Conservation (phyloP, 2,329 filamentous ascomycete species). For the Cordyceps fumosorosea region DNA sequence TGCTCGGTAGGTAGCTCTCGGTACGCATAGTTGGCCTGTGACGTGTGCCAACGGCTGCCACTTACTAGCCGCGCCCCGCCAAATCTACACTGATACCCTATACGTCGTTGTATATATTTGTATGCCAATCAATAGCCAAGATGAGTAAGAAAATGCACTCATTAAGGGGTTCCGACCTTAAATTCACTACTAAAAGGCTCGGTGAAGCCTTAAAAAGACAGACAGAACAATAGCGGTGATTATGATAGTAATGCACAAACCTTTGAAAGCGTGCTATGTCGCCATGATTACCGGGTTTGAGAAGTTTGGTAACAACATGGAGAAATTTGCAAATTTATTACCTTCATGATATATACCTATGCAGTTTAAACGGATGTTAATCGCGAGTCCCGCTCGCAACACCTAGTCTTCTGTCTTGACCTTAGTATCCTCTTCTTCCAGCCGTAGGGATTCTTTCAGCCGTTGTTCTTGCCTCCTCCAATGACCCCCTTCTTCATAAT, state of each 20-base stretch:
- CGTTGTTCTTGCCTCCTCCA: constrained; percentile 80
- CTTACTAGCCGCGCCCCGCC: background rate
- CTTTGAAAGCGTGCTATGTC: too few species aligned
- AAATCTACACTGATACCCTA: background rate
- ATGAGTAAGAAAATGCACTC: too few species aligned
- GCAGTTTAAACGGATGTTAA: background rate
- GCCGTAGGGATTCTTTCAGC: constrained; percentile 37
- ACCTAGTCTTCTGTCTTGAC: constrained; percentile 16
- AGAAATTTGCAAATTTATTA: background rate
- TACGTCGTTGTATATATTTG: background rate
- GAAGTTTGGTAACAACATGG: background rate
- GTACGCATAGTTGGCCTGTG: background rate
- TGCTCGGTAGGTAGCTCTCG: background rate
- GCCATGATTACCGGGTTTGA: too few species aligned
- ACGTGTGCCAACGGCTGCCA: background rate
- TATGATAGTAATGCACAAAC: too few species aligned
- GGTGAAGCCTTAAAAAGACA: too few species aligned
- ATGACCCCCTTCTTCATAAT: constrained; percentile 81
- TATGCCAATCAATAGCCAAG: too few species aligned
- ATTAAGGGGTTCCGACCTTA: too few species aligned
- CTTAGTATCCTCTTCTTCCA: constrained; percentile 26
- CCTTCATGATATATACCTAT: background rate
- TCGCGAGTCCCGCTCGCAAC: background rate
- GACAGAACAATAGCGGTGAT: too few species aligned
- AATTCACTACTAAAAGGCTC: too few species aligned